Percentiles rank a stretch among this genome's conserved stretches.
phyloP scores from a whole-genome alignment of 192 early-diverging fungal species.

The Entrophospora sp. region DNA sequence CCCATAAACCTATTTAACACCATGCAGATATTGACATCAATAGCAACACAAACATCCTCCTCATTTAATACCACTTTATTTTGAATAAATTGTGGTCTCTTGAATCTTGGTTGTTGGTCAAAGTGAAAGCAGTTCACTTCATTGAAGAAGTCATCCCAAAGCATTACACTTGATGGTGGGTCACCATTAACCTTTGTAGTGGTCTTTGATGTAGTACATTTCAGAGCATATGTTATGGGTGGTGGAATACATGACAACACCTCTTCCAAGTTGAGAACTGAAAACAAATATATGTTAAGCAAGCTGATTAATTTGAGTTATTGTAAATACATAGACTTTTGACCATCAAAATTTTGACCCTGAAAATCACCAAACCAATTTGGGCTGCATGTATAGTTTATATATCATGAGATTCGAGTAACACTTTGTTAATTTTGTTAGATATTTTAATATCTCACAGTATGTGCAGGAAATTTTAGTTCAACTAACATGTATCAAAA shows the following conservation, averaged over 20 bases:
- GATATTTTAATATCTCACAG: too few species aligned
- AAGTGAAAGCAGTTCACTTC: background rate
- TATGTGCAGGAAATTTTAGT: too few species aligned
- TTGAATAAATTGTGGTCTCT: background rate
- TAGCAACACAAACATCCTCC: constrained; percentile 3
- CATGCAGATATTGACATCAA: constrained; percentile 1
- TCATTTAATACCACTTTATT: background rate
- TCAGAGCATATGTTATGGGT: background rate
- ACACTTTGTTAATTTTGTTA: too few species aligned
- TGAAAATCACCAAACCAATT: too few species aligned
- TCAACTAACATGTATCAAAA: too few species aligned
- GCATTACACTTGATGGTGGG: background rate
- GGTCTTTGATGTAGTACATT: background rate
- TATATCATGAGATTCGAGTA: too few species aligned
- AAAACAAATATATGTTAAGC: too few species aligned
- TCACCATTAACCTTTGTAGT: background rate
- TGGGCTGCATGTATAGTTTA: too few species aligned
- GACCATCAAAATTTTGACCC: too few species aligned
- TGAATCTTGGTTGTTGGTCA: background rate
- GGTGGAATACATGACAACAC: background rate
- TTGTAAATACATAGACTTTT: too few species aligned
- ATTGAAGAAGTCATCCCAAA: constrained; percentile 10
- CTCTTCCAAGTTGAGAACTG: constrained; percentile 13
- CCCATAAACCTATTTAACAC: too few species aligned
- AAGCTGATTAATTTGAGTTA: too few species aligned